Evolutionary conservation across 768 basidiomycete species (phyloP), one percentile per base, ranked within the genome.

Genomic region (Symmetrospora coprosmae): DNA sequence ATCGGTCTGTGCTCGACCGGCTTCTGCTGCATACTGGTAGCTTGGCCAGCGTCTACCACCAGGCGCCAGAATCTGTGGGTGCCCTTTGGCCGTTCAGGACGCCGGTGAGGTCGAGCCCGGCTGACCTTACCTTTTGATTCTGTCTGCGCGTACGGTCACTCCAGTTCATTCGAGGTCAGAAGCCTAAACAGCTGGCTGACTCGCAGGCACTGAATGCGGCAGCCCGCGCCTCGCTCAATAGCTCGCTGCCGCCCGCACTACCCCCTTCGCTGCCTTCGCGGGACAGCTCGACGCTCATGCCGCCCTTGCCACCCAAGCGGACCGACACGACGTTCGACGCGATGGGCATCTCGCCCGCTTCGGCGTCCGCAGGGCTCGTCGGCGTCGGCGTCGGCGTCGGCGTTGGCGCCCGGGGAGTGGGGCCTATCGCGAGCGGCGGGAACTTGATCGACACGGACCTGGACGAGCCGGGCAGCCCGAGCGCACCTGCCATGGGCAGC

Each of bases 11-110:
- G 48, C 79, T 99, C 39, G 94, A 99, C 73, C 91, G 96, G 68
- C 77, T 99, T 13, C 74, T 99, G 40, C 73, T 99, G 31, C 90
- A 97, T 72, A 90, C 92, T 0, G 92, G 87, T 4, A 90, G 87
- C 13, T 74, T 97, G 28, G 86, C 89, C 27, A 91, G 88, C 62
- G 92, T 99, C 61, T 99, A 96, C 73, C 92, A 96, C 76, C 94
- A 96, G 75, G 90, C 90, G 67, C 91, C 91, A 16, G 87, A 92
- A 79, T 25, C 43, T 6, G n/a, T 60, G 27, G 7, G 53, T 41
- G 11, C 27, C 16, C n/a, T 16, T 23, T 23, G 21, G 8, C 9
- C 51, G 8, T 13, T 31, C 13, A 31, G 49, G 23, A 39, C 37
- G 37, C 37, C 37, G 13, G 37, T 39, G 37, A 39, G 37, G 13